A percentile compares a stretch with the other conserved stretches of the same genome.
Evolutionary conservation across 1,139 yeast genomes (phyloP).

Genomic region (Candida freyschussii): DNA sequence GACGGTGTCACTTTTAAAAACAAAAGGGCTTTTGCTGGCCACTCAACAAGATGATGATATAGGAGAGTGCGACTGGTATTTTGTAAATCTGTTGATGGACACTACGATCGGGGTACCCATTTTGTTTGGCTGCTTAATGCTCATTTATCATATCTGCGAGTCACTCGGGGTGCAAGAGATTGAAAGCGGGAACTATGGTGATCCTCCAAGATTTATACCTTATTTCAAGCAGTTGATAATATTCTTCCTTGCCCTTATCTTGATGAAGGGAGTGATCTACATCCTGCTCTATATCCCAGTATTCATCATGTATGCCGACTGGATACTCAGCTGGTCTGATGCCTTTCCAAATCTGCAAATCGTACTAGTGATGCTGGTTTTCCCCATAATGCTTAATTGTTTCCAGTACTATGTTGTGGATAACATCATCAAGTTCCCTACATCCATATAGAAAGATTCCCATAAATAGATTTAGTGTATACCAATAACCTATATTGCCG

Average conservation of each 20-base stretch:
- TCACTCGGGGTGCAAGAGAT: conserved; percentile 50
- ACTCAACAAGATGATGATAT: conserved; percentile 31
- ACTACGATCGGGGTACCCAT: conserved; percentile 95
- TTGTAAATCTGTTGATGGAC: conserved; percentile 79
- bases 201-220: conserved; percentile 59
- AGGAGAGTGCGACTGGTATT: conserved; percentile 88
- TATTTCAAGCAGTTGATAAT: conserved; percentile 71
- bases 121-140: conserved; percentile 49
- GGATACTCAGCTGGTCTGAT: conserved; percentile 70
- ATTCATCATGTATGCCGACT: conserved; percentile 52
- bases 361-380: conserved; percentile 77
- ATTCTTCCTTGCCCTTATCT: conserved; percentile 53
- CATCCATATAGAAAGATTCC: conserved; percentile 1
- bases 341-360: conserved; percentile 79
- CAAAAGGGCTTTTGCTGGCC: conserved; percentile 10
- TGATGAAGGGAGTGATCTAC: conserved; percentile 53
- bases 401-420: conserved; percentile 85
- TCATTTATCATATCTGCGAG: conserved; percentile 45
- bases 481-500: not conserved
- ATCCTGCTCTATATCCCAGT: conserved; percentile 56
- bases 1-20: conserved; percentile 58
- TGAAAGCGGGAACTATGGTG: conserved; percentile 81
- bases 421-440: conserved; percentile 71
- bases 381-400: conserved; percentile 76
- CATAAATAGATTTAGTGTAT: not conserved